Evolutionary conservation across 345 rosid species (phyloP).

Genomic region (Syzygium aqueum): DNA sequence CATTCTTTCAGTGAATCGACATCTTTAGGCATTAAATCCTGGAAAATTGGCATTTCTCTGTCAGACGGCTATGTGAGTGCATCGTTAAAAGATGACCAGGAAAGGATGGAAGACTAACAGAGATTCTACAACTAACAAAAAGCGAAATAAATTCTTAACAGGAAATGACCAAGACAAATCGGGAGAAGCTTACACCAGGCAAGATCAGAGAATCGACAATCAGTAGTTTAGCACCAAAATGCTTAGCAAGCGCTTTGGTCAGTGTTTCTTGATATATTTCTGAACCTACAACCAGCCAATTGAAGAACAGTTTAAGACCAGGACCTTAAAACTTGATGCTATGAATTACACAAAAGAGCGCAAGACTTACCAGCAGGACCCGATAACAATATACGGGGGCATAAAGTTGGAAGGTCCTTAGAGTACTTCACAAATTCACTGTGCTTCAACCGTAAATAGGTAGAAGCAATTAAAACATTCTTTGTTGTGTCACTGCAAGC

Average conservation of each 20-base stretch:
- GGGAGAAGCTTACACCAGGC: conserved; percentile 75
- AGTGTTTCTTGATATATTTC: conserved; percentile 97
- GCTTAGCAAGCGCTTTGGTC: conserved; percentile 82
- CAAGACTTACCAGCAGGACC: conserved; percentile 79
- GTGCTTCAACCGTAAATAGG: conserved; percentile 76
- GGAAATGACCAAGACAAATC: not conserved
- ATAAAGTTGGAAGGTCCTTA: conserved; percentile 59
- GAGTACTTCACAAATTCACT: conserved; percentile 60
- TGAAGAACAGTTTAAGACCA: not conserved
- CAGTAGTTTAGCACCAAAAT: conserved; percentile 71
- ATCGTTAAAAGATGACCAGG: not conserved
- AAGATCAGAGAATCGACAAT: conserved; percentile 75
- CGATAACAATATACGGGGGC: conserved; percentile 83
- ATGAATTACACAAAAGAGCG: not conserved
- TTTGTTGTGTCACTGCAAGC: conserved; percentile 74
- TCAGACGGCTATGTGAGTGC: not conserved
- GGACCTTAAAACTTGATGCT: not conserved
- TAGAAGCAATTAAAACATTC: conserved; percentile 71
- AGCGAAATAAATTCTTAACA: not conserved
- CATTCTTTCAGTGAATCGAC: conserved; percentile 61
- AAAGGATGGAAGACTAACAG: not conserved
- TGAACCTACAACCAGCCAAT: conserved; percentile 44
- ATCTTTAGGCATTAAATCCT: conserved; percentile 69
- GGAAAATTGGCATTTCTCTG: conserved; percentile 4
- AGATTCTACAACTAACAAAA: not conserved